Conservation (phyloP, 306 rosid species). For the Trichosanthes truncata region DNA sequence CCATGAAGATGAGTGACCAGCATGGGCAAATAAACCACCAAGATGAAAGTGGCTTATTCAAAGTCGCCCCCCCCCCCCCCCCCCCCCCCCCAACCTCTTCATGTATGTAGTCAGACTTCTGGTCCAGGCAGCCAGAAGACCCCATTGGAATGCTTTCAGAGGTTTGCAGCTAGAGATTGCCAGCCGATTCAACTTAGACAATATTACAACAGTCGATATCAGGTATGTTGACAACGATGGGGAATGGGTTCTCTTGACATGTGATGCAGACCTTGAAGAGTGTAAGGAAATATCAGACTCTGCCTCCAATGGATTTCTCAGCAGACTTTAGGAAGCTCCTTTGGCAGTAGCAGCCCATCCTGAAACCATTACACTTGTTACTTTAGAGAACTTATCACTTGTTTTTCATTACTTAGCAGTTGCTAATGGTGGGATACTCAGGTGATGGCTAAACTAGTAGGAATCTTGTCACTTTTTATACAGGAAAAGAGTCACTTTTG, state of each 20-base stretch:
- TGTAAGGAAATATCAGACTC: constrained; percentile 39
- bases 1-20: constrained; percentile 12
- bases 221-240: constrained; percentile 47
- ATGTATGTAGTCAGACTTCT: constrained; percentile 32
- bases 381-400: neutral
- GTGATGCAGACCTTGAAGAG: constrained; percentile 54
- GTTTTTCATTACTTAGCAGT: neutral
- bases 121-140: constrained; percentile 22
- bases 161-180: constrained; percentile 46
- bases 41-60: constrained; percentile 16
- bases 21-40: constrained; percentile 10
- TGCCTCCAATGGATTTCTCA: constrained; percentile 38
- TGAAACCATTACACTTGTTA: neutral
- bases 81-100: constrained; percentile 22
- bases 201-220: constrained; percentile 24
- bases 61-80: too few relatives aligned
- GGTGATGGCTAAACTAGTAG: neutral
- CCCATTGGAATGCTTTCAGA: constrained; percentile 14
- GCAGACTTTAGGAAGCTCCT: constrained; percentile 20
- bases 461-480: neutral
- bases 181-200: constrained; percentile 35
- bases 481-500: neutral
- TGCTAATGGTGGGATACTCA: neutral
- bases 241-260: constrained; percentile 39
- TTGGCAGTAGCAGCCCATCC: constrained; percentile 23